Conservation (phyloP, 495 filamentous ascomycete genomes). For the Lichina pygmaea region DNA sequence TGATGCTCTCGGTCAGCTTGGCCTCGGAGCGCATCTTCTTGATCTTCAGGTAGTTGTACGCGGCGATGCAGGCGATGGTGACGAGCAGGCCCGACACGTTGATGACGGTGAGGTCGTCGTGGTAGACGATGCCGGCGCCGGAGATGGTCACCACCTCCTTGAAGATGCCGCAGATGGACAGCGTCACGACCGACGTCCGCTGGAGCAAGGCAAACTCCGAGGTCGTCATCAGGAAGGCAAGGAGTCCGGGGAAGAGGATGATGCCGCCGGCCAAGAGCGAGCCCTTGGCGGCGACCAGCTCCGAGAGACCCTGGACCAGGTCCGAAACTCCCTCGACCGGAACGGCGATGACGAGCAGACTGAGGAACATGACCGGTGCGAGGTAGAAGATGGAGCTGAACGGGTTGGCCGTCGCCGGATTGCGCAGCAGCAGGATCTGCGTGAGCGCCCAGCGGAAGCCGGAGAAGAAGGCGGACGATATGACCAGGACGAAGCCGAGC, state of each 20-base stretch:
- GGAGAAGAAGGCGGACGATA: constrained; percentile 77
- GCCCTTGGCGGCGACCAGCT: constrained; percentile 42
- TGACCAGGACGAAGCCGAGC: constrained; percentile 75
- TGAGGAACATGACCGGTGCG: constrained; percentile 83
- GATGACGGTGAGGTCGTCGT: constrained; percentile 68
- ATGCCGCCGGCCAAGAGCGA: constrained; percentile 24
- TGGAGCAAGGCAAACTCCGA: constrained; percentile 87
- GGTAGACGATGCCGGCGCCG: constrained; percentile 67
- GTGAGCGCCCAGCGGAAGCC: constrained; percentile 95
- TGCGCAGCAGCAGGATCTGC: constrained; percentile 80
- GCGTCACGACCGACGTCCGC: constrained; percentile 83
- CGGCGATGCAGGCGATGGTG: constrained; percentile 60
- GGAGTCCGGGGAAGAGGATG: constrained; percentile 65
- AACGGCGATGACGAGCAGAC: constrained; percentile 52
- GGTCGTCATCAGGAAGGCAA: constrained; percentile 91
- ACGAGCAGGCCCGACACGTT: constrained; percentile 73
- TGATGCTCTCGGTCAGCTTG: constrained; percentile 1
- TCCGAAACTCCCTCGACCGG: constrained; percentile 56
- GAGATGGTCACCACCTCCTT: constrained; percentile 96
- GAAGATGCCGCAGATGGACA: constrained; percentile 94
- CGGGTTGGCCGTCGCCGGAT: constrained; percentile 87
- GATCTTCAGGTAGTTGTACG: constrained; percentile 92
- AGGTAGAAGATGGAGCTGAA: constrained; percentile 95
- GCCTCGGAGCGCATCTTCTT: constrained; percentile 61
- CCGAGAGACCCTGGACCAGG: constrained; percentile 31